Evolutionary conservation across 2,329 filamentous ascomycete species (phyloP).

Genomic region (Trichoderma sp.): DNA sequence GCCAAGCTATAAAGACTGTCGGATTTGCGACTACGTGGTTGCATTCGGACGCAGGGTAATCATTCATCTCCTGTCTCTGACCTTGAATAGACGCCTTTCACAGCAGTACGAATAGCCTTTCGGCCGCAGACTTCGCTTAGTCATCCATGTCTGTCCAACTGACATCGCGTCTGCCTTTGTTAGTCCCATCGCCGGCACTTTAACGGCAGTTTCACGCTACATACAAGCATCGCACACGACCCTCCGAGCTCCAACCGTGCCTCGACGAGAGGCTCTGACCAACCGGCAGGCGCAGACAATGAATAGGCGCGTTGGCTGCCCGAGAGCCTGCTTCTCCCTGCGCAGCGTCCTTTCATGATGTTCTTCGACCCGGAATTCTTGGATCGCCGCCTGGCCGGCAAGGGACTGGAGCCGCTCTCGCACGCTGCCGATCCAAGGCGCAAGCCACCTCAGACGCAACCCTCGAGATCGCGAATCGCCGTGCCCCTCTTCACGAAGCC

Average conservation of each 20-base stretch:
- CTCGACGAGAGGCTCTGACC: background rate
- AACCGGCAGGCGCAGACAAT: conserved; percentile 8
- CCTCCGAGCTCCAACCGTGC: background rate
- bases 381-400: conserved; percentile 11
- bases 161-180: background rate
- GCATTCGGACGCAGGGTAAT: background rate
- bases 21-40: background rate
- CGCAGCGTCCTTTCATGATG: conserved; percentile 15
- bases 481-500: conserved; percentile 30
- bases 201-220: no score
- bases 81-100: background rate
- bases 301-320: conserved; percentile 12
- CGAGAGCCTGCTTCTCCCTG: background rate
- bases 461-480: conserved; percentile 7
- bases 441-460: background rate
- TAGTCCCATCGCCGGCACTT: background rate
- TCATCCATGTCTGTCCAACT: background rate
- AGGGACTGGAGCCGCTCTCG: background rate
- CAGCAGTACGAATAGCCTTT: background rate
- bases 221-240: background rate
- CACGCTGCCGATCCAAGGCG: background rate
- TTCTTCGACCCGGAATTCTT: conserved; percentile 21
- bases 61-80: no score
- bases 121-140: background rate
- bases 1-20: background rate